Evolutionary conservation across 306 rosid species (phyloP), one percentile per base, ranked within the genome.

Genomic region (Gleditsia sinensis): DNA sequence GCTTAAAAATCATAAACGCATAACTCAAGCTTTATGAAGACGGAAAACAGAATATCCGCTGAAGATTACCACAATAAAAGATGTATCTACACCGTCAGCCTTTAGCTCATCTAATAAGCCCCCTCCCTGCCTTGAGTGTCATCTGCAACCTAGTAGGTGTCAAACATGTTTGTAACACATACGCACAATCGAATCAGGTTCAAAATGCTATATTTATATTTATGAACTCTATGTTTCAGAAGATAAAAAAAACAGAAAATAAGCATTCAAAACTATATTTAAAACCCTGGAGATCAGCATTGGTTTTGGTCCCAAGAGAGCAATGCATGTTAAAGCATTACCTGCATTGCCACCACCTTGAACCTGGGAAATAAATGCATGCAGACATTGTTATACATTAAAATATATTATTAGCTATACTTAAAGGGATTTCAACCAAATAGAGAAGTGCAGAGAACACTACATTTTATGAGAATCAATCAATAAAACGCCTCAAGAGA

Each of bases 341-440:
- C 92, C 92, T 2, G 83, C 72, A 50, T 90, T 92, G 55, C 98
- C 98, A 69, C 98, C 98, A 74, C 98, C 98, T 79, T 88, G 78
- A 72, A 87, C 87, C 98, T 92, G 72, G 66, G 40, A 69, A 79
- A 82, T 36, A 39, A 75, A 50, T 37, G 49, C 54, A 72, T 8
- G 6, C 56, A 50, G 13, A 50, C 56, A 23, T 16, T 28, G 6
- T 12, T 13, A 21, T 1, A 19, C 48, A 10, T 3, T n/a, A 2
- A 67, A 67, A 1, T 19, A 10, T 46, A 25, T 21, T 55, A 24
- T 9, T 13, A 53, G 32, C 32, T n/a, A 19, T 5, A 53, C 59
- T 53, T n/a, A n/a, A n/a, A n/a, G n/a, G n/a, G n/a, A n/a, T n/a
- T n/a, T n/a, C n/a, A n/a, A n/a, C n/a, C n/a, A n/a, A n/a, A 34